Evolutionary conservation across 2,329 filamentous ascomycete species (phyloP).

Genomic region (Monosporascus sp.): DNA sequence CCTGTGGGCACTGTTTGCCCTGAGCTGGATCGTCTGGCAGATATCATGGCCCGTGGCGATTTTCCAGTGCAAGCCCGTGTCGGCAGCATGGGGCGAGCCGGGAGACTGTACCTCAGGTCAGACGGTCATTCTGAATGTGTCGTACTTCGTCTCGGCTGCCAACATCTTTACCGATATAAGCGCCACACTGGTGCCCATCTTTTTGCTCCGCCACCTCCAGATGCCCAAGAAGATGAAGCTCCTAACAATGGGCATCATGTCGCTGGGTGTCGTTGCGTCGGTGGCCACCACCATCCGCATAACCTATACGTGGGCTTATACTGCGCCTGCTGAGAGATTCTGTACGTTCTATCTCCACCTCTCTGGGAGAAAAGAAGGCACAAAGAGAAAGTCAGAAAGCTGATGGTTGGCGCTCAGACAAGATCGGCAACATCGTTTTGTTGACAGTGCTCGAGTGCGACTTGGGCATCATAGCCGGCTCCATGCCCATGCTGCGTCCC

Average conservation of each 20-base stretch:
- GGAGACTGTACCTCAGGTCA: conserved; percentile 10
- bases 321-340: too few relatives aligned
- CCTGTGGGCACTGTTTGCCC: conserved; percentile 6
- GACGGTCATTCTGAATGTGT: conserved; percentile 7
- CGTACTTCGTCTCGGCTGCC: conserved; percentile 10
- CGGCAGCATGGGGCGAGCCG: conserved; percentile 8
- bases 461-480: conserved; percentile 2
- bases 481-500: conserved; percentile 2
- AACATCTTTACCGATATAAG: conserved; percentile 11
- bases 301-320: conserved; percentile 2
- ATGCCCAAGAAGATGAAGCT: conserved; percentile 5
- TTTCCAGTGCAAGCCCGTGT: conserved; percentile 10
- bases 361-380: too few relatives aligned
- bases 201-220: conserved; percentile 8
- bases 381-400: too few relatives aligned
- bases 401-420: too few relatives aligned
- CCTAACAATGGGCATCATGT: conserved; percentile 6
- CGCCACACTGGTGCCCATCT: conserved; percentile 7
- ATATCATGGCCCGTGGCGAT: conserved; percentile 12
- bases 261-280: conserved; percentile 11
- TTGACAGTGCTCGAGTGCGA: conserved; percentile 4
- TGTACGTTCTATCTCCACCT: too few relatives aligned
- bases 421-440: not conserved
- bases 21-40: conserved; percentile 9
- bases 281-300: conserved; percentile 9